A percentile compares a stretch with the other conserved stretches of the same genome.
Evolutionary conservation across 2,329 filamentous ascomycete genomes (phyloP).

Genomic region (Clonostachys chloroleuca): DNA sequence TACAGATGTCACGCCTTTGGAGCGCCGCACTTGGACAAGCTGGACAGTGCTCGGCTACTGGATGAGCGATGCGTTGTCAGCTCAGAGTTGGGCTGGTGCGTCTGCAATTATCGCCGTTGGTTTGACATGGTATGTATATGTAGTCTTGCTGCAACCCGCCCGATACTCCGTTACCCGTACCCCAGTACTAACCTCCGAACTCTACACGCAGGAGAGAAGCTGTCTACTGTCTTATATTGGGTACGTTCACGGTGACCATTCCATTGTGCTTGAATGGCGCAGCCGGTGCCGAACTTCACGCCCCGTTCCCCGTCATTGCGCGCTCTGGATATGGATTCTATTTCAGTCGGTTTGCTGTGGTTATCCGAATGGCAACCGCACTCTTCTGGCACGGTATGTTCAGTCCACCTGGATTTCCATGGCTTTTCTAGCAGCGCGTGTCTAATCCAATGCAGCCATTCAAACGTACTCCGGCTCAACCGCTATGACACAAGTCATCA

Average conservation of each 20-base stretch:
- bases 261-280: conserved; percentile 30
- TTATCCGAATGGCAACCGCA: conserved; percentile 35
- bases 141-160: not conserved
- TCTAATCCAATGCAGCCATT: conserved; percentile 20
- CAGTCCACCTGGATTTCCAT: conserved; percentile 44
- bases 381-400: conserved; percentile 59
- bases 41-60: conserved; percentile 15
- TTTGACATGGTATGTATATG: conserved; percentile 10
- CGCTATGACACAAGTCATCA: conserved; percentile 32
- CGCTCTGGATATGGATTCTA: conserved; percentile 29
- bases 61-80: conserved; percentile 12
- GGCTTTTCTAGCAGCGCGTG: conserved; percentile 29
- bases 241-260: conserved; percentile 38
- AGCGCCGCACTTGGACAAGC: conserved; percentile 11
- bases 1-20: conserved; percentile 3
- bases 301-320: conserved; percentile 27
- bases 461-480: conserved; percentile 3
- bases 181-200: not conserved
- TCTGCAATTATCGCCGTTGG: conserved; percentile 13
- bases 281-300: conserved; percentile 21
- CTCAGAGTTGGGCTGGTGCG: conserved; percentile 13
- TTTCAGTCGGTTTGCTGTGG: conserved; percentile 21
- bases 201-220: conserved; percentile 31
- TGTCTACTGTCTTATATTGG: conserved; percentile 17
- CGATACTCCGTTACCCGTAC: not conserved